Percentiles rank a stretch among this genome's conserved stretches.
phyloP scores from a whole-genome alignment of 2,329 filamentous ascomycete genomes.

The Aurifilum marmelostoma region DNA sequence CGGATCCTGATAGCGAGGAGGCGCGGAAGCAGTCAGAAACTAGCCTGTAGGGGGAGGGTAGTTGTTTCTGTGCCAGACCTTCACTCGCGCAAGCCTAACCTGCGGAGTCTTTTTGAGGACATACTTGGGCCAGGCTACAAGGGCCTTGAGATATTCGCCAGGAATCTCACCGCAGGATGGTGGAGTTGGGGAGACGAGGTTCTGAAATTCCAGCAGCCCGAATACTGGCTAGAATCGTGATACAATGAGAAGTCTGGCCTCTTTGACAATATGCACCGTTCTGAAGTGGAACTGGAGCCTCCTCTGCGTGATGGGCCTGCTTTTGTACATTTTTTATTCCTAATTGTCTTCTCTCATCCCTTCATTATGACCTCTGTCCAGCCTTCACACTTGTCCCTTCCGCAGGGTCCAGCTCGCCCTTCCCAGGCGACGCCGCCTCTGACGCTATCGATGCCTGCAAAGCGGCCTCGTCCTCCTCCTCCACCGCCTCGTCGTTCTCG shows the following conservation, averaged over 20 bases:
- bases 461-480: not conserved
- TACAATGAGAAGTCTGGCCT: slow-evolving; percentile 29
- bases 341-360: slow-evolving; percentile 29
- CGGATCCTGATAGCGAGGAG: slow-evolving; percentile 65
- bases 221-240: slow-evolving; percentile 49
- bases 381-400: slow-evolving; percentile 48
- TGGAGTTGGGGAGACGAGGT: slow-evolving; percentile 79
- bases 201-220: slow-evolving; percentile 66
- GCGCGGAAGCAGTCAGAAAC: slow-evolving; percentile 32
- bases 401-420: slow-evolving; percentile 31
- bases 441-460: slow-evolving; percentile 31
- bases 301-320: slow-evolving; percentile 3
- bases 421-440: slow-evolving; percentile 34
- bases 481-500: slow-evolving; percentile 21
- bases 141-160: slow-evolving; percentile 77
- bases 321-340: slow-evolving; percentile 22
- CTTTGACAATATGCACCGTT: slow-evolving; percentile 8
- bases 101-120: slow-evolving; percentile 62
- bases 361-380: slow-evolving; percentile 12
- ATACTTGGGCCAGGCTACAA: slow-evolving; percentile 55
- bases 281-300: slow-evolving; percentile 5
- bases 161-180: slow-evolving; percentile 75
- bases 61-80: slow-evolving; percentile 73
- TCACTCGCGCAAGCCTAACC: slow-evolving; percentile 78
- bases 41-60: slow-evolving; percentile 54